Percentiles rank a stretch among this genome's conserved stretches.
Conservation (phyloP, 176 grass and related monocot species). For the Bolboschoenus planiculmis region DNA sequence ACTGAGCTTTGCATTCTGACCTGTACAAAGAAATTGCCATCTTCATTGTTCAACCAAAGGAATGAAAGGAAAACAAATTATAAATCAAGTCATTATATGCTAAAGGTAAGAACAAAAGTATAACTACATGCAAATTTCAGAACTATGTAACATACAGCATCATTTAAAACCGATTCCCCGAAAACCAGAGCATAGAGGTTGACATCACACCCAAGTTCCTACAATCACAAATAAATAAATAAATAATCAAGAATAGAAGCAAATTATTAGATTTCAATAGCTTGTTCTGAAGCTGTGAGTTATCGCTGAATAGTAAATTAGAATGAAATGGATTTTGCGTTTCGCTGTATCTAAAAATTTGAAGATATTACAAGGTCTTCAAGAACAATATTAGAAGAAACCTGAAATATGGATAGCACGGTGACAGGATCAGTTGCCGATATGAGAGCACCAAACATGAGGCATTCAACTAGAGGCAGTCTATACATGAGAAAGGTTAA, state of each 20-base stretch:
- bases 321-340: neutral
- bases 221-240: slow-evolving; percentile 9
- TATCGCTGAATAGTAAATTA: neutral
- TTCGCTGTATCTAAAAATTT: neutral
- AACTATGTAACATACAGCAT: slow-evolving; percentile 52
- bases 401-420: slow-evolving; percentile 97
- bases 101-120: slow-evolving; percentile 18
- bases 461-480: slow-evolving; percentile 81
- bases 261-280: neutral
- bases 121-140: neutral
- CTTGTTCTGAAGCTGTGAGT: neutral
- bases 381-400: slow-evolving; percentile 10
- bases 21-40: slow-evolving; percentile 96
- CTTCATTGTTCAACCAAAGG: slow-evolving; percentile 38
- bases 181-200: slow-evolving; percentile 96
- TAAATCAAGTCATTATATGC: slow-evolving; percentile 10
- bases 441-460: slow-evolving; percentile 98
- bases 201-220: slow-evolving; percentile 89
- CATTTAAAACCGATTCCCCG: slow-evolving; percentile 92
- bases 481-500: slow-evolving; percentile 69
- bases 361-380: neutral
- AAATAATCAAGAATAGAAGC: neutral
- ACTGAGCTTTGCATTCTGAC: slow-evolving; percentile 30
- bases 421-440: slow-evolving; percentile 98
- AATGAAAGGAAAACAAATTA: slow-evolving; percentile 14